Evolutionary conservation across 768 basidiomycete genomes (phyloP).

Genomic region (Trametes cingulata): DNA sequence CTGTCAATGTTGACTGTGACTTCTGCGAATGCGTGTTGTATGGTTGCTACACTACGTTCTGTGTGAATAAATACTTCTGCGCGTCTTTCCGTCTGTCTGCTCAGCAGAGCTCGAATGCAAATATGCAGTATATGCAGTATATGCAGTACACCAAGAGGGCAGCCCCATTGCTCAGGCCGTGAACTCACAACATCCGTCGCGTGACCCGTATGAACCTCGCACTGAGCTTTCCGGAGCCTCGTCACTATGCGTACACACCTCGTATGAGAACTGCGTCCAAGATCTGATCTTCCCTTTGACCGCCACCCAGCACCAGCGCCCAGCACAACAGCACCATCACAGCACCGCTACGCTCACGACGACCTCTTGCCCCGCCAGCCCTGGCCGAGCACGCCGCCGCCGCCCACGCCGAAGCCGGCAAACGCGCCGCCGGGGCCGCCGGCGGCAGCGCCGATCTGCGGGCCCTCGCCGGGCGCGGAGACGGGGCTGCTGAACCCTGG

Average conservation of each 20-base stretch:
- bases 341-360: background rate
- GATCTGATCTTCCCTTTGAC: background rate
- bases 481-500: slow-evolving; percentile 31
- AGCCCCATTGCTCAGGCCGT: too few relatives aligned
- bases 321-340: background rate
- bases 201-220: too few relatives aligned
- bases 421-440: slow-evolving; percentile 45
- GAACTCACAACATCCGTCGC: too few relatives aligned
- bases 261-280: background rate
- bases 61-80: slow-evolving; percentile 13
- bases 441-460: slow-evolving; percentile 23
- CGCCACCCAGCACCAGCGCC: background rate
- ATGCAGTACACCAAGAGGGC: too few relatives aligned
- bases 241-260: background rate
- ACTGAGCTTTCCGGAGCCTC: background rate
- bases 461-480: slow-evolving; percentile 28
- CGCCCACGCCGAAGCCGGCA: slow-evolving; percentile 48
- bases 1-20: background rate
- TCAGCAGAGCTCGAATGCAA: background rate
- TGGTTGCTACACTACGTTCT: slow-evolving; percentile 16
- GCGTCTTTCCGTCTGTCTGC: background rate
- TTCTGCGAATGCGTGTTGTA: slow-evolving; percentile 10
- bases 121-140: too few relatives aligned
- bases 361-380: slow-evolving; percentile 32
- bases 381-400: slow-evolving; percentile 36